phyloP scores from a whole-genome alignment of 2,329 filamentous ascomycete species.

The Paraphoma chrysanthemicola region DNA sequence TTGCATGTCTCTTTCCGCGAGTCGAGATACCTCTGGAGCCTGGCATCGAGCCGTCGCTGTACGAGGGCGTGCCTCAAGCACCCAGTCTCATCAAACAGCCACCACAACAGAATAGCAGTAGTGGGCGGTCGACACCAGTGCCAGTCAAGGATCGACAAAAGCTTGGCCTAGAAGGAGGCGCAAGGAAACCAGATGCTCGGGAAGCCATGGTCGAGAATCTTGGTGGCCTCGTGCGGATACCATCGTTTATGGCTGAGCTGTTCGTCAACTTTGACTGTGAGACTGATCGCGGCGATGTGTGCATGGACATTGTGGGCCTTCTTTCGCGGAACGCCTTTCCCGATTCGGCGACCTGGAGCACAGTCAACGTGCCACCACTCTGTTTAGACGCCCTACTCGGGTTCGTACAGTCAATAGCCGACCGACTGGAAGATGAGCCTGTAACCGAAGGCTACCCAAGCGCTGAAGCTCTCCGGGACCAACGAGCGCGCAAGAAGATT shows the following conservation, averaged over 20 bases:
- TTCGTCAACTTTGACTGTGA: constrained; percentile 99
- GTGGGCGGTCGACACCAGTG: constrained; percentile 87
- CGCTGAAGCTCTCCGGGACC: constrained; percentile 68
- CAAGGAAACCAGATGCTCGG: constrained; percentile 89
- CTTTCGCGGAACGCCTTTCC: constrained; percentile 93
- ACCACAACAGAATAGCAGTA: constrained; percentile 70
- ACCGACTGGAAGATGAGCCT: constrained; percentile 78
- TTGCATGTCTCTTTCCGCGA: constrained; percentile 91
- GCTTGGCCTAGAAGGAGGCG: constrained; percentile 88
- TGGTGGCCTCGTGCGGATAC: constrained; percentile 88
- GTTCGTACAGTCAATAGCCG: constrained; percentile 90
- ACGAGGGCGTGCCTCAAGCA: constrained; percentile 89
- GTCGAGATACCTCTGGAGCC: constrained; percentile 91
- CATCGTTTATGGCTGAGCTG: constrained; percentile 91
- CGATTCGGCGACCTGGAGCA: constrained; percentile 98
- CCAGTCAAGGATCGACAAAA: constrained; percentile 91
- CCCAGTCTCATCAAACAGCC: constrained; percentile 83
- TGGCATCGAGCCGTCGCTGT: constrained; percentile 88
- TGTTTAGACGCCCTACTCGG: constrained; percentile 91
- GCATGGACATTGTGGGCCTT: constrained; percentile 92
- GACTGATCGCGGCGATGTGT: constrained; percentile 86
- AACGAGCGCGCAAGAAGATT: constrained; percentile 80
- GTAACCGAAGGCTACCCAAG: constrained; percentile 71
- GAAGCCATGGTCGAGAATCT: constrained; percentile 99
- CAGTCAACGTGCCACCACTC: constrained; percentile 93